These are phyloP conservation scores for Phalaenopsis hybrid DNA, from an alignment of 116 monocot species.

Conservation along the genomic window DNA sequence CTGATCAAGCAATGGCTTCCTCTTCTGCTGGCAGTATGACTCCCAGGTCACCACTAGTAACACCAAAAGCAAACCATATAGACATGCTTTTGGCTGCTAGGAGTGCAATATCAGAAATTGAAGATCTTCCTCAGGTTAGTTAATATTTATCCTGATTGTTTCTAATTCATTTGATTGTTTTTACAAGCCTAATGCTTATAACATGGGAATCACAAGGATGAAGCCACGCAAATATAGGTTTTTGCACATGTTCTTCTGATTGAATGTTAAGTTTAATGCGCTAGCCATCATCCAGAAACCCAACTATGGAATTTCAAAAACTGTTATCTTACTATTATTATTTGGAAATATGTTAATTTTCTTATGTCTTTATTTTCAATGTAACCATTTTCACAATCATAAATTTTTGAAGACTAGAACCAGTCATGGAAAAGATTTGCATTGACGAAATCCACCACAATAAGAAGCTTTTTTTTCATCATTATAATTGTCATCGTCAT, in stretches of 20 bases:
- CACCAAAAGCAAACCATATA: slow-evolving; percentile 68
- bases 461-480: background rate
- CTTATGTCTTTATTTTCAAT: background rate
- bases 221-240: background rate
- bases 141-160: background rate
- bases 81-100: slow-evolving; percentile 76
- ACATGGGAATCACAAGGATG: background rate
- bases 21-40: slow-evolving; percentile 97
- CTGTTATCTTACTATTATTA: background rate
- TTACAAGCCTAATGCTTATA: background rate
- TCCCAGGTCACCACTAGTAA: slow-evolving; percentile 84
- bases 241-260: slow-evolving; percentile 4
- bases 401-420: background rate
- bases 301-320: background rate
- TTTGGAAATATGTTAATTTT: background rate
- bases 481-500: background rate
- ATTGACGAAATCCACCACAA: background rate
- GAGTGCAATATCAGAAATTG: slow-evolving; percentile 63
- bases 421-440: background rate
- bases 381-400: background rate
- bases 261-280: background rate
- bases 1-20: slow-evolving; percentile 90
- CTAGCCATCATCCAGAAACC: background rate
- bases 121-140: slow-evolving; percentile 84
- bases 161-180: background rate